Base-by-base conservation (phyloP, 257 asterid genomes). In the Ballota nigra region DNA sequence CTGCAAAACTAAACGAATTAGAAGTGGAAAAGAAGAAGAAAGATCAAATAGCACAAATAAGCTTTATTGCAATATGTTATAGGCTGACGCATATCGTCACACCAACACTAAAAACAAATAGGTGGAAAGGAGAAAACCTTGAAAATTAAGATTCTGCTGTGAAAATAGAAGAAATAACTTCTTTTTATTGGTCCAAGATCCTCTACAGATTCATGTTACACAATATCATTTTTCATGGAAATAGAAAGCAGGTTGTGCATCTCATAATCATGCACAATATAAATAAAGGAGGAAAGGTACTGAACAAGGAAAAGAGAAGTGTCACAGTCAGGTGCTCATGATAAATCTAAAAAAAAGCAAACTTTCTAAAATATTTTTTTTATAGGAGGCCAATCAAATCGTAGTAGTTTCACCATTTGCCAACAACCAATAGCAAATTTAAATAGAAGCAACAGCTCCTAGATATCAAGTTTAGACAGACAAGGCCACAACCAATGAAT, bases 301-400 rank as follows among this genome's bases (percentile, higher is more conserved):
- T 33, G 47, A 69, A 29, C 77, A 83, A 81, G 72, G 49, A 68
- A 73, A 71, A 57, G 20, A 72, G 75, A 71, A 66, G 63, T 51
- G 79, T 79, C 82, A 34, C 53, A 41, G 20, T 73, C 84, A 76
- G 71, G 20, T 76, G 73, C 60, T 68, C 70, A 60, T 70, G 63
- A 73, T 55, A 47, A 66, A 64, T 53, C 73, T 69, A n/a, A n/a
- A 6, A 33, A 57, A 73, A 57, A 63, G 60, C 64, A 15, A 66
- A 11, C n/a, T 69, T 20, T 65, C 59, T 22, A 68, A 24, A 34
- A 19, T 28, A 53, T 57, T 10, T 45, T 49, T 16, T 41, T 59
- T 20, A 15, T 28, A 9, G 75, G 75, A 58, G 70, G 61, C 77
- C 79, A 69, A 71, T 78, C 83, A 67, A 63, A 74, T 74, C 56